Evolutionary conservation across 1,284 basidiomycete species (phyloP).

Genomic region (Clitocybe nebularis): DNA sequence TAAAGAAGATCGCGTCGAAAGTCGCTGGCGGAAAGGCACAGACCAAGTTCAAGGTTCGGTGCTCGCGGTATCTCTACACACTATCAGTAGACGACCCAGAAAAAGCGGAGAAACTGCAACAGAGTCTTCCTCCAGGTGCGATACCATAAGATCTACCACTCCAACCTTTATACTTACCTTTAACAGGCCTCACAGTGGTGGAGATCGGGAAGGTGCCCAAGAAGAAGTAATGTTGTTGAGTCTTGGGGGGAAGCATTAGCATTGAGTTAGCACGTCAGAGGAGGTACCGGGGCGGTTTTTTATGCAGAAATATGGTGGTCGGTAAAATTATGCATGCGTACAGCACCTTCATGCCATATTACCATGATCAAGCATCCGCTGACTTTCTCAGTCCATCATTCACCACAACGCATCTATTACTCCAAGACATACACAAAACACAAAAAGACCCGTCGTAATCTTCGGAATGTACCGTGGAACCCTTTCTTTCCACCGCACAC

Average conservation of each 20-base stretch:
- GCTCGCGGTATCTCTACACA: slow-evolving; percentile 97
- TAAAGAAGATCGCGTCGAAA: slow-evolving; percentile 87
- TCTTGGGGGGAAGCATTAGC: background rate
- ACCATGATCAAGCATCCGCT: background rate
- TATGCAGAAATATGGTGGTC: slow-evolving; percentile 9
- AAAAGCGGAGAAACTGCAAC: slow-evolving; percentile 98
- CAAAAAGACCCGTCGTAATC: slow-evolving; percentile 10
- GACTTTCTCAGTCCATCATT: background rate
- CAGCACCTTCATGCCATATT: slow-evolving; percentile 6
- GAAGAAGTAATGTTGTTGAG: slow-evolving; percentile 2
- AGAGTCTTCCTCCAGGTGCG: slow-evolving; percentile 92
- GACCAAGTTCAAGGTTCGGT: slow-evolving; percentile 99
- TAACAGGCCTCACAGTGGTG: slow-evolving; percentile 2
- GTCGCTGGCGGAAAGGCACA: slow-evolving; percentile 70
- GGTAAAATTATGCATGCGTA: slow-evolving; percentile 14
- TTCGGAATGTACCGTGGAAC: slow-evolving; percentile 6
- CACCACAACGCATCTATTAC: slow-evolving; percentile 7
- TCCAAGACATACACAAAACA: slow-evolving; percentile 11
- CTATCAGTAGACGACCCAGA: slow-evolving; percentile 93
- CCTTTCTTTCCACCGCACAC: slow-evolving; percentile 6
- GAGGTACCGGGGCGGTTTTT: slow-evolving; percentile 5
- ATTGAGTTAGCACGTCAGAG: background rate
- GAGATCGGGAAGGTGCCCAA: slow-evolving; percentile 4
- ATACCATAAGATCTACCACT: slow-evolving; percentile 12
- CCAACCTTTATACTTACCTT: background rate